A percentile compares a stretch with the other conserved stretches of the same genome.
Conservation (phyloP, 257 asterid genomes). For the Penstemon eatonii region DNA sequence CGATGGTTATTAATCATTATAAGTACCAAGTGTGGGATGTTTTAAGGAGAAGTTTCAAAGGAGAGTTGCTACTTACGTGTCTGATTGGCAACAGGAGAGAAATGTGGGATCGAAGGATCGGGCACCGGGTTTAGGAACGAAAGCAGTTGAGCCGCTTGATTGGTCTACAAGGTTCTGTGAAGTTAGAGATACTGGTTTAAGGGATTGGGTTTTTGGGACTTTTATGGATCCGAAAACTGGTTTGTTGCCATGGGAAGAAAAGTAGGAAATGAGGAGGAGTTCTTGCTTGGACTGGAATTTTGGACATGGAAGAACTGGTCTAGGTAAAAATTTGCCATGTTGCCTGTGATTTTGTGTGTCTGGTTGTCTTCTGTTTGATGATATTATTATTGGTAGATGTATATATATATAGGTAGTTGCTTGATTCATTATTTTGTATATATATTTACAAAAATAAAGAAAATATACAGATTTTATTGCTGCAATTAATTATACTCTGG, state of each 20-base stretch:
- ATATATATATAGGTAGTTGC: slow-evolving; percentile 1
- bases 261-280: neutral
- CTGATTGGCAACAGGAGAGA: slow-evolving; percentile 71
- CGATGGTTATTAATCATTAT: slow-evolving; percentile 69
- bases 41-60: slow-evolving; percentile 66
- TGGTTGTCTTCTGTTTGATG: too few species aligned
- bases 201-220: slow-evolving; percentile 38
- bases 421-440: neutral
- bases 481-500: neutral
- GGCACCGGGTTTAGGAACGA: slow-evolving; percentile 76
- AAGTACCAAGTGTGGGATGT: slow-evolving; percentile 91
- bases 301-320: too few species aligned
- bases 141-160: slow-evolving; percentile 62
- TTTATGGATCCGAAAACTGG: slow-evolving; percentile 46
- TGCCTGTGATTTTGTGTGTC: too few species aligned
- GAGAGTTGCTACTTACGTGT: slow-evolving; percentile 77
- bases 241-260: slow-evolving; percentile 63
- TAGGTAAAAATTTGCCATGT: too few species aligned
- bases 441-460: neutral
- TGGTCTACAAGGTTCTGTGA: slow-evolving; percentile 72
- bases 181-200: slow-evolving; percentile 56
- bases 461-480: neutral
- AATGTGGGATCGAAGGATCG: slow-evolving; percentile 70
- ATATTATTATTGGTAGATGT: slow-evolving; percentile 1
- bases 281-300: too few species aligned